These are phyloP conservation scores for Suillus lakei DNA, from an alignment of 768 basidiomycete species.

Conservation along the genomic window DNA sequence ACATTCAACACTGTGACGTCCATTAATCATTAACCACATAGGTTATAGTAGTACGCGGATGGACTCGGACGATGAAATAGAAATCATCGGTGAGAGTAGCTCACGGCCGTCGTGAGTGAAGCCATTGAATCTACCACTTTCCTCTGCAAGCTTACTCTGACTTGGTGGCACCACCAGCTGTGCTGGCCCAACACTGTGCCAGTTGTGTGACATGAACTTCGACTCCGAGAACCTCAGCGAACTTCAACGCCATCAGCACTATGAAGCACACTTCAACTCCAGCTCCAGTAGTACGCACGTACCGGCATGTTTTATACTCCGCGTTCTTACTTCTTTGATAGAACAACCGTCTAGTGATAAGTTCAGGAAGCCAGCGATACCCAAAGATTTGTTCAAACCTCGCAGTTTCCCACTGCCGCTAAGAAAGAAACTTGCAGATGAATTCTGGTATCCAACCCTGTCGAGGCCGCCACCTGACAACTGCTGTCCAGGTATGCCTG, in stretches of 20 bases:
- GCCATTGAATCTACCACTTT: background rate
- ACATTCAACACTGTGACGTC: too few relatives aligned
- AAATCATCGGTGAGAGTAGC: slow-evolving; percentile 21
- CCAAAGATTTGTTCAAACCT: slow-evolving; percentile 3
- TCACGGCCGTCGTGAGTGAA: slow-evolving; percentile 17
- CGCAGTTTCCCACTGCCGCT: background rate
- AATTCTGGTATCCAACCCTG: slow-evolving; percentile 68
- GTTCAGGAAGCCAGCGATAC: slow-evolving; percentile 22
- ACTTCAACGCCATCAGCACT: slow-evolving; percentile 55
- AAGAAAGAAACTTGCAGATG: slow-evolving; percentile 42
- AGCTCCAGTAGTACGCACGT: slow-evolving; percentile 17
- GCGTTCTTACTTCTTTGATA: slow-evolving; percentile 14
- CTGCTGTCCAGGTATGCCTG: slow-evolving; percentile 61
- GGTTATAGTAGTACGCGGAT: too few relatives aligned
- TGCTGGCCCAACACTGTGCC: slow-evolving; percentile 43
- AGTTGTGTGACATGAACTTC: slow-evolving; percentile 54
- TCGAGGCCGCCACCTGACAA: slow-evolving; percentile 52
- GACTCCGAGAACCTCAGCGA: slow-evolving; percentile 44
- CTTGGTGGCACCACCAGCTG: slow-evolving; percentile 14
- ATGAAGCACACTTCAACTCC: slow-evolving; percentile 49
- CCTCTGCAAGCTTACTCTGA: slow-evolving; percentile 8
- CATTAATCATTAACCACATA: background rate
- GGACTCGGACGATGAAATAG: slow-evolving; percentile 27
- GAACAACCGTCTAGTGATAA: slow-evolving; percentile 10
- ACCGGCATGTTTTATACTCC: background rate